phyloP scores from a whole-genome alignment of 1,139 yeast genomes.

The Yamadazyma kanchanaburiensis region DNA sequence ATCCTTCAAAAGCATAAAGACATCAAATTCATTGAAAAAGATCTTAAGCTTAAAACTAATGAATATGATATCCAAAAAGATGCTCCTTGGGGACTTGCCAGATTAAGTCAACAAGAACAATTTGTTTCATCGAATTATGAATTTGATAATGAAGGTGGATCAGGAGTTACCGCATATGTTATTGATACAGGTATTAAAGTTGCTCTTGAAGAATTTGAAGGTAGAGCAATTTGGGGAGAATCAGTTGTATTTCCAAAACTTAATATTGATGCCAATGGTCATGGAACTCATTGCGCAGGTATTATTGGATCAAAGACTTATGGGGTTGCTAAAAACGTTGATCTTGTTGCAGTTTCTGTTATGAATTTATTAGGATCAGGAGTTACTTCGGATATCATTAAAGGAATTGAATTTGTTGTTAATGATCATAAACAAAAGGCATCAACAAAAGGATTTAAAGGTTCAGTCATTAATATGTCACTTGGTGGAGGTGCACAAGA shows the following conservation, averaged over 20 bases:
- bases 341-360: constrained; percentile 75
- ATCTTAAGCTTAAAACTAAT: constrained; percentile 67
- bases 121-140: constrained; percentile 76
- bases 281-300: constrained; percentile 90
- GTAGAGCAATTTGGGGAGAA: constrained; percentile 93
- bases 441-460: constrained; percentile 66
- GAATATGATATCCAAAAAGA: constrained; percentile 62
- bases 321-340: constrained; percentile 78
- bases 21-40: constrained; percentile 75
- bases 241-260: constrained; percentile 82
- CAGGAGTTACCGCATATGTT: constrained; percentile 88
- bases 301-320: constrained; percentile 70
- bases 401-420: constrained; percentile 79
- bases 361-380: constrained; percentile 77
- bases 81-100: constrained; percentile 74
- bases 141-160: constrained; percentile 81
- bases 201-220: constrained; percentile 78
- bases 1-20: constrained; percentile 69
- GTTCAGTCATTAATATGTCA: constrained; percentile 88
- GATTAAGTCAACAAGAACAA: constrained; percentile 85
- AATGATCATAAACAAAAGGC: constrained; percentile 56
- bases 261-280: constrained; percentile 91
- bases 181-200: constrained; percentile 91
- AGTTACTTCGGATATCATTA: constrained; percentile 74
- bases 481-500: constrained; percentile 81